Conservation (phyloP, 257 asterid genomes). For the Penstemon barbatus region DNA sequence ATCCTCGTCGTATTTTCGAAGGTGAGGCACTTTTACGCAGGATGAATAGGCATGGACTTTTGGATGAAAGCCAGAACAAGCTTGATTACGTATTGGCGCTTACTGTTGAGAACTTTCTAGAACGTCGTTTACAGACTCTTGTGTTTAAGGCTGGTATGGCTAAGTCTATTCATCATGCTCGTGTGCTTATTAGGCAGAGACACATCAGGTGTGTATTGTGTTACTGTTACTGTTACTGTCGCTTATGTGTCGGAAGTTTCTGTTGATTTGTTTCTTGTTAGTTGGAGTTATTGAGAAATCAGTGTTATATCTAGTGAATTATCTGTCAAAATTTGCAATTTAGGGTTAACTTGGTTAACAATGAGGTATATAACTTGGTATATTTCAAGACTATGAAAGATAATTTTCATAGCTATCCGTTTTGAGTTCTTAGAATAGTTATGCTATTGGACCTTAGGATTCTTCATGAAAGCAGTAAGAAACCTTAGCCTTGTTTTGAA, state of each 20-base stretch:
- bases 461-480: no score
- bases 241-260: background rate
- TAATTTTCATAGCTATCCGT: no score
- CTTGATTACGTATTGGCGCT: slow-evolving; percentile 51
- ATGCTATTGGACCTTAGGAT: no score
- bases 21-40: slow-evolving; percentile 28
- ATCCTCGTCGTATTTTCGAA: slow-evolving; percentile 22
- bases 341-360: no score
- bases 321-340: no score
- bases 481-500: no score
- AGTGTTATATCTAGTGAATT: background rate
- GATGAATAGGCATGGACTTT: slow-evolving; percentile 39
- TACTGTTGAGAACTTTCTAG: slow-evolving; percentile 52
- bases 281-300: background rate
- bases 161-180: slow-evolving; percentile 26
- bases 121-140: slow-evolving; percentile 46
- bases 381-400: no score
- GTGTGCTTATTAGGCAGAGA: slow-evolving; percentile 55
- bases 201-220: slow-evolving; percentile 40
- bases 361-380: no score
- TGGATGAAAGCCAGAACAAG: slow-evolving; percentile 51
- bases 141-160: slow-evolving; percentile 50
- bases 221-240: background rate
- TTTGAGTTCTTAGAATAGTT: no score
- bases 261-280: background rate